phyloP scores from a whole-genome alignment of 768 basidiomycete genomes.

The Paxillus ammoniavirescens region DNA sequence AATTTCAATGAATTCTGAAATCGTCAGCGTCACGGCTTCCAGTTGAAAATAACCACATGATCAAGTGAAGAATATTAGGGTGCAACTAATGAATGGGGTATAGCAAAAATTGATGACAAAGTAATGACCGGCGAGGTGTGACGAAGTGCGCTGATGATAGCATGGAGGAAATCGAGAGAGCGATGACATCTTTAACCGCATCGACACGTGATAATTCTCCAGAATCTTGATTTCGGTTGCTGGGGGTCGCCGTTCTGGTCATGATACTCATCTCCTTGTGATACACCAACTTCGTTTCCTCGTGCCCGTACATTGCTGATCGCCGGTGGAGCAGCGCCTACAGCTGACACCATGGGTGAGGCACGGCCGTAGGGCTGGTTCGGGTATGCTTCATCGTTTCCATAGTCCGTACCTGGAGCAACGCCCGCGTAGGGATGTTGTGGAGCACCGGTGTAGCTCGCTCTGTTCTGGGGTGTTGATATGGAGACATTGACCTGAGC shows the following conservation, averaged over 20 bases:
- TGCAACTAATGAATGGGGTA: slow-evolving; percentile 33
- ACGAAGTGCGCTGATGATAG: slow-evolving; percentile 27
- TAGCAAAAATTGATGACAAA: slow-evolving; percentile 35
- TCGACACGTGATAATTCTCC: slow-evolving; percentile 75
- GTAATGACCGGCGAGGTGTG: slow-evolving; percentile 34
- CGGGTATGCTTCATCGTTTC: slow-evolving; percentile 57
- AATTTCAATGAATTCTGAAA: slow-evolving; percentile 16
- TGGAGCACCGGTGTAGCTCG: slow-evolving; percentile 36
- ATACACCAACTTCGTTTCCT: slow-evolving; percentile 66
- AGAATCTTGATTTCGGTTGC: slow-evolving; percentile 52
- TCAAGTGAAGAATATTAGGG: slow-evolving; percentile 37
- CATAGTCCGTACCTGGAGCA: slow-evolving; percentile 58
- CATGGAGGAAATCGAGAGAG: slow-evolving; percentile 19
- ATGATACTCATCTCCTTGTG: slow-evolving; percentile 57
- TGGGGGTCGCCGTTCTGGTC: slow-evolving; percentile 56
- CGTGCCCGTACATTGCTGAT: slow-evolving; percentile 70
- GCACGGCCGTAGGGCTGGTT: slow-evolving; percentile 70
- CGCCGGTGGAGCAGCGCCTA: slow-evolving; percentile 67
- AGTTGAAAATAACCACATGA: slow-evolving; percentile 30
- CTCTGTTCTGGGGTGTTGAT: slow-evolving; percentile 49
- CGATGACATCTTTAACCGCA: slow-evolving; percentile 50
- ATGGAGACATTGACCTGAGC: slow-evolving; percentile 75
- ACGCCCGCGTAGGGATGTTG: slow-evolving; percentile 76
- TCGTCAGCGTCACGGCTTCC: slow-evolving; percentile 28
- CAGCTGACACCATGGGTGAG: slow-evolving; percentile 78